These are phyloP conservation scores for Intubia oerlemansii DNA, from an alignment of 2,329 filamentous ascomycete species.

Conservation along the genomic window DNA sequence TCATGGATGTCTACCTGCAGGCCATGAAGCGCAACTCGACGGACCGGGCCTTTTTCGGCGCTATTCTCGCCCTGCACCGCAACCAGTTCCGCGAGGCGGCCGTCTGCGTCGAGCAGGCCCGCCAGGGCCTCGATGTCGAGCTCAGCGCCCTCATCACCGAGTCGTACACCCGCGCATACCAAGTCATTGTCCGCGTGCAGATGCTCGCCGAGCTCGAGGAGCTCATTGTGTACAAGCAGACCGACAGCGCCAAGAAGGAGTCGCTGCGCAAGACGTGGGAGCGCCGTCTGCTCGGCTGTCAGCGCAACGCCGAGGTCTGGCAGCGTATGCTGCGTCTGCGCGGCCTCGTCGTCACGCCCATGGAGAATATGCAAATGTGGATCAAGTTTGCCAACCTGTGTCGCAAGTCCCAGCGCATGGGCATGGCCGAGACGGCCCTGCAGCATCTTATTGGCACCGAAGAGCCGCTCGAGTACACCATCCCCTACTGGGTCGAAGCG, in stretches of 20 bases:
- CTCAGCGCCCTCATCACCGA: conserved; percentile 92
- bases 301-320: conserved; percentile 96
- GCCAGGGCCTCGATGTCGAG: conserved; percentile 87
- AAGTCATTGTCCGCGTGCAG: conserved; percentile 93
- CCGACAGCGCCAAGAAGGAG: conserved; percentile 69
- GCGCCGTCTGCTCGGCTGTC: conserved; percentile 79
- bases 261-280: conserved; percentile 93
- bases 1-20: conserved; percentile 91
- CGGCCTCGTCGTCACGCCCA: conserved; percentile 73
- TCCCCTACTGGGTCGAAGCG: conserved; percentile 33
- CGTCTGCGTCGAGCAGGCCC: conserved; percentile 73
- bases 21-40: conserved; percentile 90
- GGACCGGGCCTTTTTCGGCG: conserved; percentile 92
- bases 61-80: conserved; percentile 81
- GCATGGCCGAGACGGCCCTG: conserved; percentile 84
- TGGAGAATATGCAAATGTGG: conserved; percentile 96
- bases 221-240: conserved; percentile 94
- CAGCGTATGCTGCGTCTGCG: conserved; percentile 92
- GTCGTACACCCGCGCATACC: conserved; percentile 92
- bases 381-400: conserved; percentile 99
- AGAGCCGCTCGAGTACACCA: conserved; percentile 34
- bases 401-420: conserved; percentile 85
- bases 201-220: conserved; percentile 98
- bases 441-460: conserved; percentile 70
- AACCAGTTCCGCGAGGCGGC: conserved; percentile 88